phyloP scores from a whole-genome alignment of 2,329 filamentous ascomycete species.

The Hypoxylon sp. region DNA sequence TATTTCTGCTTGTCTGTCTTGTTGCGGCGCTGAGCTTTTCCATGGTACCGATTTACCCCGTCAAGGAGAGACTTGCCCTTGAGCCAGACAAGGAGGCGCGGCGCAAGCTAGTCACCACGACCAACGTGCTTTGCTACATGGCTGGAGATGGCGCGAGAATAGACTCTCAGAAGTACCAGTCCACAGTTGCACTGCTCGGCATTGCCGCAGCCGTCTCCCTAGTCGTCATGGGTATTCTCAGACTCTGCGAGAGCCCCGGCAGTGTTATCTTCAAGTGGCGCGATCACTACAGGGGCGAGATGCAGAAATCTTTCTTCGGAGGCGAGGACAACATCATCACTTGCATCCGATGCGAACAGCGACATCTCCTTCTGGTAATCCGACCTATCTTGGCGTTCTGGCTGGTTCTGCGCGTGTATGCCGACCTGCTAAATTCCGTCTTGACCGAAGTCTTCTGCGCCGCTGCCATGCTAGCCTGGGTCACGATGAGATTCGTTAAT shows the following conservation, averaged over 20 bases:
- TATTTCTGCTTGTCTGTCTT: slow-evolving; percentile 32
- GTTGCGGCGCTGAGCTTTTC: slow-evolving; percentile 33
- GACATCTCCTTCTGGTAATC: slow-evolving; percentile 37
- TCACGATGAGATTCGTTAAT: slow-evolving; percentile 33
- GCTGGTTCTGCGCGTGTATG: slow-evolving; percentile 39
- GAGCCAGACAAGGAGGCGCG: slow-evolving; percentile 24
- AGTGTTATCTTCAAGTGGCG: slow-evolving; percentile 37
- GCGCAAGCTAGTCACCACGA: slow-evolving; percentile 26
- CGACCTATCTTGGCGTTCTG: slow-evolving; percentile 38
- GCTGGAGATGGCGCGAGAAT: slow-evolving; percentile 26
- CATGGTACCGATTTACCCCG: slow-evolving; percentile 38
- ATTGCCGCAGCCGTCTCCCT: slow-evolving; percentile 20
- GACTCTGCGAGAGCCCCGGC: slow-evolving; percentile 30
- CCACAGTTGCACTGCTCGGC: slow-evolving; percentile 21
- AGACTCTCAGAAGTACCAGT: slow-evolving; percentile 23
- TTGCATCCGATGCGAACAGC: slow-evolving; percentile 41
- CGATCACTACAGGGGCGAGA: slow-evolving; percentile 36
- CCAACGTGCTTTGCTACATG: slow-evolving; percentile 39
- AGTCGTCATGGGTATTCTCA: slow-evolving; percentile 21
- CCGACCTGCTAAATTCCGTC: slow-evolving; percentile 37
- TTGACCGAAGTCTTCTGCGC: slow-evolving; percentile 33
- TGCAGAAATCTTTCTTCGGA: slow-evolving; percentile 31
- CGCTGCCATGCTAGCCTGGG: slow-evolving; percentile 32
- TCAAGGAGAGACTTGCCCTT: slow-evolving; percentile 32
- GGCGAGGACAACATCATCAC: slow-evolving; percentile 29